Base-by-base conservation (phyloP, 192 early-diverging fungal genomes). In the Haplosporangium gracile region DNA sequence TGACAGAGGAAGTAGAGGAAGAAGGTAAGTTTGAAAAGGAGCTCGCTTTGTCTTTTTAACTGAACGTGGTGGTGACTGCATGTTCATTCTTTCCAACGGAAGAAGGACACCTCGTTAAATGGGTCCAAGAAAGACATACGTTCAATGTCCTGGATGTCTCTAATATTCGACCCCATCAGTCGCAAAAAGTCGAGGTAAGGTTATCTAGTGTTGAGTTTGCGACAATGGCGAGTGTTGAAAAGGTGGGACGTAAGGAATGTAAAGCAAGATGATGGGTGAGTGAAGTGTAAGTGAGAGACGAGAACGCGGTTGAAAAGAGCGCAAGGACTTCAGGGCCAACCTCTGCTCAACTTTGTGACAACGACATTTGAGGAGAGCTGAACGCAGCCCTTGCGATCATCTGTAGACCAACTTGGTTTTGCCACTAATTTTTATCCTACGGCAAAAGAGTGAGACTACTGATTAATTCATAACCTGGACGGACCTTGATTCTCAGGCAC, bases 61-160 rank as follows among this genome's bases (percentile, higher is more conserved):
- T 45, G 36, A 40, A 16, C 39, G 34, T 39, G 34, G 20, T 10
- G 42, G 18, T 42, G 26, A 18, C 65, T 49, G 65, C 60, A 77
- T 16, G 47, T 20, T 20, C 40, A 43, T 47, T 24, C 18, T 51
- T 51, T 51, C 6, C 24, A 77, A 34, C 24, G 38, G 32, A 7
- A 57, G 9, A n/a, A 18, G 55, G 9, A 8, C 55, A 26, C 7
- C 9, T 18, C 5, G 24, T 60, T 11, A 10, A 65, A 32, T 32
- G 29, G 0, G 22, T 53, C 10, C 18, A 3, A 15, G 7, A 32
- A 53, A 32, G 22, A 34, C 78, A 22, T 86, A 86, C 84, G 68
- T 34, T 86, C 84, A 86, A 86, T 86, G 20, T 86, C 84, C 75
- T 86, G 74, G 63, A 81, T 78, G 75, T 86, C 84, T 57, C 55